Conservation (phyloP, 176 grass and related monocot genomes). For the Poa pratensis region DNA sequence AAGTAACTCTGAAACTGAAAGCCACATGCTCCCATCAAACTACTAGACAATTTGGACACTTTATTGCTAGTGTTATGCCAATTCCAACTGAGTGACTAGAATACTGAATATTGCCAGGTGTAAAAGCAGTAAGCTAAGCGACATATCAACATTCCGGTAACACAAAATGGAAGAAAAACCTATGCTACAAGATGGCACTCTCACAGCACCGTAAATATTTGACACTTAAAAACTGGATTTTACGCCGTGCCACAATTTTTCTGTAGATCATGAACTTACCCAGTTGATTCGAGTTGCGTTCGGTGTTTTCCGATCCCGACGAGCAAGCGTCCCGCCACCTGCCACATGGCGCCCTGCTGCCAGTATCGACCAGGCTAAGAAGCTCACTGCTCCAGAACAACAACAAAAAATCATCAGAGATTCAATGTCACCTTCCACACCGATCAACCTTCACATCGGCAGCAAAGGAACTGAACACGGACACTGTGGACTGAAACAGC, state of each 20-base stretch:
- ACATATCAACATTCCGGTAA: neutral
- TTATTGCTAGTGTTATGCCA: too few relatives aligned
- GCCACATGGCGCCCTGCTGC: constrained; percentile 20
- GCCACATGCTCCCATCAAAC: too few relatives aligned
- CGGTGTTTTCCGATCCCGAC: too few relatives aligned
- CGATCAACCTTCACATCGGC: too few relatives aligned
- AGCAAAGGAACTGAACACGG: neutral
- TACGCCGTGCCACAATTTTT: neutral
- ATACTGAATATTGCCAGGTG: neutral
- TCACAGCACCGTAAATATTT: too few relatives aligned
- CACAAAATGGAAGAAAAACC: neutral
- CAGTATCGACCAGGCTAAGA: constrained; percentile 36
- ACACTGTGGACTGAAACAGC: neutral
- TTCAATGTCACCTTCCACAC: too few relatives aligned
- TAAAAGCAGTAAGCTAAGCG: too few relatives aligned
- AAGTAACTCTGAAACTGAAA: too few relatives aligned
- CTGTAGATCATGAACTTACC: constrained; percentile 19
- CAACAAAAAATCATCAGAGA: too few relatives aligned
- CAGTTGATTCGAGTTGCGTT: neutral
- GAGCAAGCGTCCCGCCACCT: too few relatives aligned
- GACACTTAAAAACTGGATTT: neutral
- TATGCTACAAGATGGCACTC: too few relatives aligned
- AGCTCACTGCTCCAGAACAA: constrained; percentile 38
- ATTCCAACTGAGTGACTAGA: neutral
- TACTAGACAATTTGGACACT: too few relatives aligned